Evolutionary conservation across 768 basidiomycete genomes (phyloP).

Genomic region (Sporobolomyces phaffii): DNA sequence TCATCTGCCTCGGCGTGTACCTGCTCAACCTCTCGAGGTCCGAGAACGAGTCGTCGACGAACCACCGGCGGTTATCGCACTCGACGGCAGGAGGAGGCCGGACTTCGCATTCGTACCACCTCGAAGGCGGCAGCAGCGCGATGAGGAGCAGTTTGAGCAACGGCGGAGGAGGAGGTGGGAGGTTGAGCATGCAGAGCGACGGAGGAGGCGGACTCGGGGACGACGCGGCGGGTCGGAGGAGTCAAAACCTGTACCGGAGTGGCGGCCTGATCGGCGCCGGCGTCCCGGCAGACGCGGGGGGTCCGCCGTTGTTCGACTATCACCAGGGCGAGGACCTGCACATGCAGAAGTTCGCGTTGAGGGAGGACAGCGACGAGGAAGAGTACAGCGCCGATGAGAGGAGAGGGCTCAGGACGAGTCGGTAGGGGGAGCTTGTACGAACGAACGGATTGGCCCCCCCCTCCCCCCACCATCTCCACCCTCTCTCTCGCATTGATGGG

Average conservation of each 20-base stretch:
- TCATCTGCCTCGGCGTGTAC: constrained; percentile 96
- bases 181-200: constrained; percentile 23
- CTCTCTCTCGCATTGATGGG: too few relatives aligned
- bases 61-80: constrained; percentile 25
- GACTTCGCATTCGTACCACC: constrained; percentile 10
- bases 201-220: background rate
- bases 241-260: constrained; percentile 8
- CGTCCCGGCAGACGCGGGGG: constrained; percentile 8
- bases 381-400: background rate
- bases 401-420: constrained; percentile 6
- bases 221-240: background rate
- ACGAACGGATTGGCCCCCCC: too few relatives aligned
- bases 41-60: constrained; percentile 18
- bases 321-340: constrained; percentile 14
- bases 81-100: constrained; percentile 44
- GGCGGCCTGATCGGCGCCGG: constrained; percentile 16
- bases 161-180: background rate
- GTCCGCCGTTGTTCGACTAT: constrained; percentile 30
- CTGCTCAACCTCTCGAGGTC: constrained; percentile 53
- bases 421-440: too few relatives aligned
- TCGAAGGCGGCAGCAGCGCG: constrained; percentile 13
- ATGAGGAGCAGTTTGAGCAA: constrained; percentile 12
- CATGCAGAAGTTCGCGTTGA: constrained; percentile 21
- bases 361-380: constrained; percentile 18
- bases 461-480: too few relatives aligned